Evolutionary conservation across 768 basidiomycete genomes (phyloP).

Genomic region (Jaapia argillacea): DNA sequence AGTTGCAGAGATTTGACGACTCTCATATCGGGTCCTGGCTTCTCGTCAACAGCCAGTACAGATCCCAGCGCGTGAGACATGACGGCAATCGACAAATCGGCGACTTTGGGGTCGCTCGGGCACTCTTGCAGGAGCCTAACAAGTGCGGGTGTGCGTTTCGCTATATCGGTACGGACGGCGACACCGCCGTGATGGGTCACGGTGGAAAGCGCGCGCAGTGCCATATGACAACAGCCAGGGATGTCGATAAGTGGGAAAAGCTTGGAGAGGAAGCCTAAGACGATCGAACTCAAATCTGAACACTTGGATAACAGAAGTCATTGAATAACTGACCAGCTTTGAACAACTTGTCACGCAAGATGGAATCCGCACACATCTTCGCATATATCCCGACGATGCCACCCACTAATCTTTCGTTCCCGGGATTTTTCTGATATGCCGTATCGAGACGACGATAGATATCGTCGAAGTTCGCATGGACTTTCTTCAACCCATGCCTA

Average conservation of each 20-base stretch:
- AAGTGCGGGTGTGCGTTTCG: conserved; percentile 31
- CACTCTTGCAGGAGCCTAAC: conserved; percentile 35
- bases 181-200: conserved; percentile 54
- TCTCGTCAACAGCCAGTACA: conserved; percentile 29
- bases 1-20: conserved; percentile 33
- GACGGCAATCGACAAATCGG: conserved; percentile 40
- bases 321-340: conserved; percentile 32
- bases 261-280: conserved; percentile 43
- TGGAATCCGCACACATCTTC: conserved; percentile 51
- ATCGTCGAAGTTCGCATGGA: conserved; percentile 45
- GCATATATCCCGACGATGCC: conserved; percentile 54
- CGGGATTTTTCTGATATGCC: conserved; percentile 31
- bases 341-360: conserved; percentile 50
- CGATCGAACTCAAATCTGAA: neutral
- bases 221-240: conserved; percentile 38
- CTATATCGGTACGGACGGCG: conserved; percentile 39
- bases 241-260: conserved; percentile 43
- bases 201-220: conserved; percentile 43
- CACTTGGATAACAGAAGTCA: neutral
- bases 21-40: conserved; percentile 23
- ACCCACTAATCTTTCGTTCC: conserved; percentile 39
- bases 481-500: conserved; percentile 50
- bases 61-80: conserved; percentile 42
- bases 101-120: conserved; percentile 38
- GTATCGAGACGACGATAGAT: conserved; percentile 40